Percentiles rank a stretch among this genome's conserved stretches.
These are phyloP conservation scores for Coprinopsis sp. DNA, from an alignment of 768 basidiomycete species.

Conservation along the genomic window DNA sequence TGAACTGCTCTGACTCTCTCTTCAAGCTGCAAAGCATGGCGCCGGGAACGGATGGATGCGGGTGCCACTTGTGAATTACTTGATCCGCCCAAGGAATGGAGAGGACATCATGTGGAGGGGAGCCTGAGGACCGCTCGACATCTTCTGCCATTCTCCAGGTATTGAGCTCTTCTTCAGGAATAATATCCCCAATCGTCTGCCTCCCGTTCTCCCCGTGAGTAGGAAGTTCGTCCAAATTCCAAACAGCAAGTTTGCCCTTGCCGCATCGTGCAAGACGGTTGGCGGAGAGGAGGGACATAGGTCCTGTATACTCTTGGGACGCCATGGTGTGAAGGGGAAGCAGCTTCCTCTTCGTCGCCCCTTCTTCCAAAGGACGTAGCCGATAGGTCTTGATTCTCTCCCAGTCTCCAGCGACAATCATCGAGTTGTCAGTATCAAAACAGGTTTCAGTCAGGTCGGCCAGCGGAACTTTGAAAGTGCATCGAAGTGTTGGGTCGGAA, in stretches of 20 bases:
- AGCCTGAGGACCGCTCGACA: constrained; percentile 26
- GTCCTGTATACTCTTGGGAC: constrained; percentile 19
- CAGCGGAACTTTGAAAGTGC: constrained; percentile 19
- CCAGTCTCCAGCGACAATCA: constrained; percentile 33
- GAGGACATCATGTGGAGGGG: constrained; percentile 12
- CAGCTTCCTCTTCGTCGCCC: constrained; percentile 2
- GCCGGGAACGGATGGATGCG: constrained; percentile 18
- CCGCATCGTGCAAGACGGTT: constrained; percentile 31
- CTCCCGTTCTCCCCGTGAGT: constrained; percentile 25
- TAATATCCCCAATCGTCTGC: constrained; percentile 15
- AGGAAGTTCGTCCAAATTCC: constrained; percentile 30
- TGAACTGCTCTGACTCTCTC: constrained; percentile 6
- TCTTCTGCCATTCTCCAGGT: constrained; percentile 21
- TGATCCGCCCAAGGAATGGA: constrained; percentile 3
- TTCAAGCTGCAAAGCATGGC: constrained; percentile 21
- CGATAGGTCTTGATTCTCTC: constrained; percentile 35
- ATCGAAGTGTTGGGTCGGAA: constrained; percentile 7
- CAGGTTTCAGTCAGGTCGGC: neutral
- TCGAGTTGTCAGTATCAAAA: constrained; percentile 29
- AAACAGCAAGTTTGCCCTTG: constrained; percentile 26
- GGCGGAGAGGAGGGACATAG: constrained; percentile 25
- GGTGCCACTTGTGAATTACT: constrained; percentile 18
- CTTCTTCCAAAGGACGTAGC: constrained; percentile 15
- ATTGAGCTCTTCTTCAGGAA: constrained; percentile 5
- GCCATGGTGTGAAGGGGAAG: constrained; percentile 30